Evolutionary conservation across 345 rosid genomes (phyloP).

Genomic region (Sisymbrium altissimum): DNA sequence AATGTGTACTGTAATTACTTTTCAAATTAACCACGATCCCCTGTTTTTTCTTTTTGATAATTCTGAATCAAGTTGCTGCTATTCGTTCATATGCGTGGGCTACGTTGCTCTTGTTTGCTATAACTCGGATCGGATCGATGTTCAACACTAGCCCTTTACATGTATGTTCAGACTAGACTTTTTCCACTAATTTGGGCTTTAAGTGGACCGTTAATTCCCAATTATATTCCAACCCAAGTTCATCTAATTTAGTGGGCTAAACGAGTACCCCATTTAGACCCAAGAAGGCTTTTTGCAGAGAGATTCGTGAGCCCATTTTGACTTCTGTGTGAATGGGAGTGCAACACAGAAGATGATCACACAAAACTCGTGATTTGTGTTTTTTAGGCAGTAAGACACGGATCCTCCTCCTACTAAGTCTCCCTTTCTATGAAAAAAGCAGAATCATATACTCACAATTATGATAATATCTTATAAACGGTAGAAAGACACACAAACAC

Average conservation of each 20-base stretch:
- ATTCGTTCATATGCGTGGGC: neutral
- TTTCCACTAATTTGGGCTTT: neutral
- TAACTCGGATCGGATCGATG: neutral
- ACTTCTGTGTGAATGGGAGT: neutral
- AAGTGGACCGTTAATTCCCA: neutral
- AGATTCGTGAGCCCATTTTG: neutral
- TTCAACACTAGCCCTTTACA: neutral
- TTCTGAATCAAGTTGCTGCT: neutral
- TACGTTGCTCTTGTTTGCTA: neutral
- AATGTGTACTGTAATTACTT: no score
- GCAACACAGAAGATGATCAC: neutral
- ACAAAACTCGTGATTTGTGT: conserved; percentile 11
- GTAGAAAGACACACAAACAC: neutral
- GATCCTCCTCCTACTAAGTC: neutral
- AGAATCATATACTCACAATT: neutral
- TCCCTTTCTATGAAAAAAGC: neutral
- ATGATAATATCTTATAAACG: neutral
- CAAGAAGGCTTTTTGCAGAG: neutral
- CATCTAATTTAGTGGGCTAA: neutral
- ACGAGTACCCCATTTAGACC: neutral
- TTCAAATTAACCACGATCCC: neutral
- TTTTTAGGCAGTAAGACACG: neutral
- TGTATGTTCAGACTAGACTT: neutral
- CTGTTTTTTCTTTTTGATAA: neutral
- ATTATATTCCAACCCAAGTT: neutral